Conservation (phyloP, 192 early-diverging fungal genomes). For the Backusella luteola region DNA sequence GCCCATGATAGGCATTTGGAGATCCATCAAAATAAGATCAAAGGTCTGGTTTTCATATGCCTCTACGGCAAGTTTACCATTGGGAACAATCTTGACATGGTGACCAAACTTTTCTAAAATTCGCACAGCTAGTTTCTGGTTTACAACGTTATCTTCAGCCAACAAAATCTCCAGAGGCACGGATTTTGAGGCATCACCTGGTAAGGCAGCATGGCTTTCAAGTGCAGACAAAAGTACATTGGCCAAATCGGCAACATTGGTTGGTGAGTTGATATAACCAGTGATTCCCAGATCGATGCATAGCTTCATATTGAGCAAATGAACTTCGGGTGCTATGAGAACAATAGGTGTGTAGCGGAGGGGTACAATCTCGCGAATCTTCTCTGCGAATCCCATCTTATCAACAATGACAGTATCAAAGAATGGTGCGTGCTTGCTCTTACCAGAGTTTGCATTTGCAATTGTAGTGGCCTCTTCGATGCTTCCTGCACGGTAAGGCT, state of each 20-base stretch:
- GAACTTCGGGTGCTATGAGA: constrained; percentile 53
- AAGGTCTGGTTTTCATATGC: constrained; percentile 54
- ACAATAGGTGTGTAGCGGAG: constrained; percentile 73
- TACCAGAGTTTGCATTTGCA: constrained; percentile 29
- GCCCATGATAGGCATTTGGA: constrained; percentile 89
- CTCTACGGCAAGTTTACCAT: constrained; percentile 79
- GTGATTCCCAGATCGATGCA: constrained; percentile 67
- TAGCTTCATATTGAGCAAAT: constrained; percentile 59
- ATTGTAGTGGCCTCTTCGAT: constrained; percentile 47
- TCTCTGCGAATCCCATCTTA: constrained; percentile 51
- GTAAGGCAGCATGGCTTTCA: constrained; percentile 59
- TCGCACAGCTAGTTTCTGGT: constrained; percentile 75
- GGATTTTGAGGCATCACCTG: constrained; percentile 57
- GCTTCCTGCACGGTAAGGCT: constrained; percentile 37
- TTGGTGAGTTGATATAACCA: constrained; percentile 64
- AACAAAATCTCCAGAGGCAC: constrained; percentile 70
- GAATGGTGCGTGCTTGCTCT: constrained; percentile 37
- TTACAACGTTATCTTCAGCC: constrained; percentile 84
- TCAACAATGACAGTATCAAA: constrained; percentile 71
- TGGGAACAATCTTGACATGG: constrained; percentile 73
- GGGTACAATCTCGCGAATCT: constrained; percentile 51
- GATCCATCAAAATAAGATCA: constrained; percentile 80
- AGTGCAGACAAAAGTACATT: constrained; percentile 70
- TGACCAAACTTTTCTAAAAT: constrained; percentile 74
- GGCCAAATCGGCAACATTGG: constrained; percentile 55